These are phyloP conservation scores for Phytophthora macrochlamydospora DNA, from an alignment of 352 stramenopile species.

Conservation along the genomic window DNA sequence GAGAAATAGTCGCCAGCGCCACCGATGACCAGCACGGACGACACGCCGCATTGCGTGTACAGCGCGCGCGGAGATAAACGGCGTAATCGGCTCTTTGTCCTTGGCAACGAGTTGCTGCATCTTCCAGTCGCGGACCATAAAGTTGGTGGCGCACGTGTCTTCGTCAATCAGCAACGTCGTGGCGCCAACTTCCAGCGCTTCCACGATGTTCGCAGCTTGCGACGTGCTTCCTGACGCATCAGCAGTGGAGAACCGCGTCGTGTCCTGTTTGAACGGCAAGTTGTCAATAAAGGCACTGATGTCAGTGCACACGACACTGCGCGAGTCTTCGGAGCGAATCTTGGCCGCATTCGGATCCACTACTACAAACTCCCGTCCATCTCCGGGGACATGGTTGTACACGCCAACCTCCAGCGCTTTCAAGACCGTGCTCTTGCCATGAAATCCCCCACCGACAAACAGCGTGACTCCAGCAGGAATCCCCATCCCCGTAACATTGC, in stretches of 20 bases:
- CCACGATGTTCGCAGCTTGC: conserved; percentile 96
- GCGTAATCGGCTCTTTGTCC: conserved; percentile 98
- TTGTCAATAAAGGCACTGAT: conserved; percentile 98
- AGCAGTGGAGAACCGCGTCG: conserved; percentile 90
- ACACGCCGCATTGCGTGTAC: conserved; percentile 89
- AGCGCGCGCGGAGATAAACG: conserved; percentile 96
- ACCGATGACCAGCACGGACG: conserved; percentile 96
- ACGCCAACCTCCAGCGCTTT: conserved; percentile 94
- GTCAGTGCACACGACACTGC: conserved; percentile 89
- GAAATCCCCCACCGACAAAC: conserved; percentile 97
- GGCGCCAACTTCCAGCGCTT: conserved; percentile 91
- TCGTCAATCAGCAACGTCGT: conserved; percentile 96
- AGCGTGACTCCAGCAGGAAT: conserved; percentile 94
- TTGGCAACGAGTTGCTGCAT: conserved; percentile 96
- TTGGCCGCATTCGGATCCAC: conserved; percentile 90
- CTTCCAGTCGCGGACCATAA: conserved; percentile 98
- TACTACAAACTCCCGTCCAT: conserved; percentile 96
- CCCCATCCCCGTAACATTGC: conserved; percentile 92
- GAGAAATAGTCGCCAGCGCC: conserved; percentile 97
- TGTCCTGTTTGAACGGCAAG: conserved; percentile 94
- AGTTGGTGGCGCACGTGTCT: conserved; percentile 97
- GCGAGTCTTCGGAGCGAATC: conserved; percentile 96
- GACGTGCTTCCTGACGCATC: conserved; percentile 97
- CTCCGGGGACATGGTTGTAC: conserved; percentile 96
- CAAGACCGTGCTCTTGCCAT: conserved; percentile 97